Conservation (phyloP, 331 rosid species). For the Acacia concinna region DNA sequence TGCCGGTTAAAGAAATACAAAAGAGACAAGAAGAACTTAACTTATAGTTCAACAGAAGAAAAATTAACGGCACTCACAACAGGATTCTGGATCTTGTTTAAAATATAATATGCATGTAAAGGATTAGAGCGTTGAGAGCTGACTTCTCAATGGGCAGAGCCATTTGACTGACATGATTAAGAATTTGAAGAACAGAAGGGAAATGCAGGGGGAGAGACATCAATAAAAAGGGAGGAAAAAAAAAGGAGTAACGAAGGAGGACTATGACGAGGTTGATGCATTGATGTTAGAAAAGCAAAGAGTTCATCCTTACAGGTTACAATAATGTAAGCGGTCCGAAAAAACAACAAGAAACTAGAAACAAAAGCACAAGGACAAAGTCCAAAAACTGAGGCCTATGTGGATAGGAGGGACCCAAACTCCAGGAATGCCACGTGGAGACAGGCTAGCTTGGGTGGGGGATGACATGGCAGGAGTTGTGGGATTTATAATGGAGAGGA, state of each 20-base stretch:
- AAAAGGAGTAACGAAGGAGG: neutral
- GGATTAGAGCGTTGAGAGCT: neutral
- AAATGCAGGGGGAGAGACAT: neutral
- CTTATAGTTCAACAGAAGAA: too few species aligned
- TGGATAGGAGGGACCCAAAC: conserved; percentile 38
- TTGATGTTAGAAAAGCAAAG: conserved; percentile 25
- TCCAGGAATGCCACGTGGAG: conserved; percentile 47
- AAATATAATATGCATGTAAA: neutral
- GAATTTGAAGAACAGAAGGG: neutral
- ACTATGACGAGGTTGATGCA: neutral
- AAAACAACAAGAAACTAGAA: conserved; percentile 5
- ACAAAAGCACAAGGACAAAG: neutral
- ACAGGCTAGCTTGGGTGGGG: conserved; percentile 19
- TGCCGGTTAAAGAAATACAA: neutral
- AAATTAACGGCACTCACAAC: neutral
- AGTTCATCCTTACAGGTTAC: neutral
- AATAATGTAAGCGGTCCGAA: conserved; percentile 1
- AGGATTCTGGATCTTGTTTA: neutral
- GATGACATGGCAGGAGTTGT: conserved; percentile 51
- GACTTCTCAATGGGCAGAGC: neutral
- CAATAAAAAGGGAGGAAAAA: neutral
- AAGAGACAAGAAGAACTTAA: neutral
- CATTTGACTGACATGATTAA: conserved; percentile 10
- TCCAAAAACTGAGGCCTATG: conserved; percentile 36
- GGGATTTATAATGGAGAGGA: neutral